These are phyloP conservation scores for Cryptococcus jaspeensis DNA, from an alignment of 1,284 basidiomycete species.

Conservation along the genomic window DNA sequence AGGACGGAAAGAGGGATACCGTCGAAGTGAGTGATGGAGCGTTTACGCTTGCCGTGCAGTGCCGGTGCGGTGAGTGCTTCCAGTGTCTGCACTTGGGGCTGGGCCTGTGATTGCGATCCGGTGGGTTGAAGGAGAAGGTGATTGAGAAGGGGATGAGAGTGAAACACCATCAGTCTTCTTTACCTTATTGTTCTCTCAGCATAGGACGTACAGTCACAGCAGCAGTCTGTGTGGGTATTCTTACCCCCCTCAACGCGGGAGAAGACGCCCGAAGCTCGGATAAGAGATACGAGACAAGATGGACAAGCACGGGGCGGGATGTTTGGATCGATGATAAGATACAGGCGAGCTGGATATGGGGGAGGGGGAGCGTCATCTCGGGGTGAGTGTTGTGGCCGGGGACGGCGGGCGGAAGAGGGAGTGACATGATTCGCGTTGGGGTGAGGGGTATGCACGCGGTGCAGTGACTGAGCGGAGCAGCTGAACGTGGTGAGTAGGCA, in stretches of 20 bases:
- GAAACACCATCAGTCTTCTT: too few species aligned
- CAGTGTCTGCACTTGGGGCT: background rate
- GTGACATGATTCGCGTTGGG: too few species aligned
- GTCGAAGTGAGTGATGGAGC: conserved; percentile 13
- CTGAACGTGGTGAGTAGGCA: too few species aligned
- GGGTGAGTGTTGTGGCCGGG: too few species aligned
- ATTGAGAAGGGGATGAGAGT: too few species aligned
- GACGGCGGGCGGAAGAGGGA: too few species aligned
- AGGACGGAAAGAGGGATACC: conserved; percentile 11
- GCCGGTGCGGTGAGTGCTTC: background rate
- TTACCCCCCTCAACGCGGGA: too few species aligned
- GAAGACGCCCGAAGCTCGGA: background rate
- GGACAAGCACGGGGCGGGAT: background rate
- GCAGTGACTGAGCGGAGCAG: too few species aligned
- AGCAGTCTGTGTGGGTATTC: background rate
- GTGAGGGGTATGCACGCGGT: too few species aligned
- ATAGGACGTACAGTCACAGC: background rate
- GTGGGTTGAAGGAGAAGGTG: too few species aligned
- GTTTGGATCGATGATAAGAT: background rate
- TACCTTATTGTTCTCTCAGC: background rate
- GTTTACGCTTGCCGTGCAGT: conserved; percentile 12
- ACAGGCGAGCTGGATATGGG: background rate
- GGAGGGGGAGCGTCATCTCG: too few species aligned
- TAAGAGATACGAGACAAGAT: background rate
- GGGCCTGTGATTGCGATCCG: background rate